Conservation (phyloP, 2,329 filamentous ascomycete species). For the Penicillium sp. region DNA sequence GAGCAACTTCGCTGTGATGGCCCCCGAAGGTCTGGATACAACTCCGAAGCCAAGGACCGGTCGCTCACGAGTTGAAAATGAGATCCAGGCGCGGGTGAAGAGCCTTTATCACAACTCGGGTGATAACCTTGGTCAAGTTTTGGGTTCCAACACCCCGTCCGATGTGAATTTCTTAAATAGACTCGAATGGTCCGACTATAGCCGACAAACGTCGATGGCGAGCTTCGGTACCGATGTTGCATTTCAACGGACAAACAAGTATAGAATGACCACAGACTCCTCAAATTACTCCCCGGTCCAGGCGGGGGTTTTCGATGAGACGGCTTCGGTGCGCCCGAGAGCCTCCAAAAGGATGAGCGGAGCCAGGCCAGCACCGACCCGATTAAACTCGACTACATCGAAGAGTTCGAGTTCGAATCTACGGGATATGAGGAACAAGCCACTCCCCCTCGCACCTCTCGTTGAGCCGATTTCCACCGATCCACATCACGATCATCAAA, state of each 20-base stretch:
- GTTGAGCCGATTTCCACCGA: slow-evolving; percentile 8
- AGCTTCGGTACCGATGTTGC: slow-evolving; percentile 1
- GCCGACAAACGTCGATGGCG: slow-evolving; percentile 13
- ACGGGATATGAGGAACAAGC: slow-evolving; percentile 39
- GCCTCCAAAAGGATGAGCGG: not conserved
- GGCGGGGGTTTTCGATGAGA: slow-evolving; percentile 38
- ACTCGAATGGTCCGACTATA: slow-evolving; percentile 37
- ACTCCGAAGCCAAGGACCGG: slow-evolving; percentile 3
- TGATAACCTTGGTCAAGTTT: slow-evolving; percentile 24
- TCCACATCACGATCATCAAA: not conserved
- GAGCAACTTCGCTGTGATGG: slow-evolving; percentile 27
- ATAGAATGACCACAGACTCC: slow-evolving; percentile 24
- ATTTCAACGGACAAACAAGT: slow-evolving; percentile 23
- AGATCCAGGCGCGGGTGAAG: slow-evolving; percentile 18
- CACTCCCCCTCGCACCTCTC: slow-evolving; percentile 40
- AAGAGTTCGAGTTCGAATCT: slow-evolving; percentile 27
- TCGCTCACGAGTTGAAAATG: slow-evolving; percentile 8
- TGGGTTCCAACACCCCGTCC: not conserved
- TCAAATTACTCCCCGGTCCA: slow-evolving; percentile 26
- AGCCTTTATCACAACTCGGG: slow-evolving; percentile 14
- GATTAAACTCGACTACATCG: slow-evolving; percentile 13
- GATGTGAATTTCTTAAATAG: slow-evolving; percentile 26
- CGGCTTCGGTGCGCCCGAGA: slow-evolving; percentile 6
- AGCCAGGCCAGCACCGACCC: slow-evolving; percentile 5
- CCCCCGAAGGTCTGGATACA: slow-evolving; percentile 19